phyloP scores from a whole-genome alignment of 768 basidiomycete species.

The Amyloporia xantha region DNA sequence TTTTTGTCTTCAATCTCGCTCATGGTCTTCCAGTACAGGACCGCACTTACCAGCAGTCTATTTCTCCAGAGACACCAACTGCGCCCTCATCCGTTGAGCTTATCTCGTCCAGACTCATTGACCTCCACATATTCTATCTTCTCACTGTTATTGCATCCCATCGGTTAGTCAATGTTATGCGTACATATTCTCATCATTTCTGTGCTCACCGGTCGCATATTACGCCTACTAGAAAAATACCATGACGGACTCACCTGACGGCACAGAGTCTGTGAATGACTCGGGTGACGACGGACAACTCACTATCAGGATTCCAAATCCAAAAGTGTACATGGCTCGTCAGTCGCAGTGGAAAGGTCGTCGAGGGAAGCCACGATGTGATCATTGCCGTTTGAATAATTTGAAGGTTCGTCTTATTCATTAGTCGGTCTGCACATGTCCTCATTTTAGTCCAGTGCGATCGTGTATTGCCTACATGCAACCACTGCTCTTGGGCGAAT shows the following conservation, averaged over 20 bases:
- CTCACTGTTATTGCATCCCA: constrained; percentile 82
- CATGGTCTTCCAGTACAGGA: constrained; percentile 7
- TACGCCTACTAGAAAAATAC: neutral
- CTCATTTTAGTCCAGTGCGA: constrained; percentile 61
- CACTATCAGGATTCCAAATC: constrained; percentile 62
- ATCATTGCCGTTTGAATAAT: constrained; percentile 66
- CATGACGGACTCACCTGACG: constrained; percentile 24
- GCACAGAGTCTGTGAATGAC: constrained; percentile 26
- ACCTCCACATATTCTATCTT: constrained; percentile 66
- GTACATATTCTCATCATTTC: constrained; percentile 51
- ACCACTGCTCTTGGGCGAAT: constrained; percentile 61
- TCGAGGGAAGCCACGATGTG: constrained; percentile 68
- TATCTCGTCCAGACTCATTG: constrained; percentile 2
- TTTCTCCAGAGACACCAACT: neutral
- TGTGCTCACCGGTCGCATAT: neutral
- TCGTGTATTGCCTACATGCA: constrained; percentile 62
- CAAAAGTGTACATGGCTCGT: constrained; percentile 58
- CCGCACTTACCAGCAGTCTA: neutral
- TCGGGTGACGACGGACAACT: constrained; percentile 33
- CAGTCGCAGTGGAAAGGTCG: constrained; percentile 72
- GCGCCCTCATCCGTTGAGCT: neutral
- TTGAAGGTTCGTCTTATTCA: constrained; percentile 42
- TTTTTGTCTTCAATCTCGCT: constrained; percentile 1
- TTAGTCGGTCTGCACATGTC: constrained; percentile 6
- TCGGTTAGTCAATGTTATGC: constrained; percentile 50